A percentile compares a stretch with the other conserved stretches of the same genome.
These are phyloP conservation scores for Prunus salicina DNA, from an alignment of 306 rosid genomes.

Conservation along the genomic window DNA sequence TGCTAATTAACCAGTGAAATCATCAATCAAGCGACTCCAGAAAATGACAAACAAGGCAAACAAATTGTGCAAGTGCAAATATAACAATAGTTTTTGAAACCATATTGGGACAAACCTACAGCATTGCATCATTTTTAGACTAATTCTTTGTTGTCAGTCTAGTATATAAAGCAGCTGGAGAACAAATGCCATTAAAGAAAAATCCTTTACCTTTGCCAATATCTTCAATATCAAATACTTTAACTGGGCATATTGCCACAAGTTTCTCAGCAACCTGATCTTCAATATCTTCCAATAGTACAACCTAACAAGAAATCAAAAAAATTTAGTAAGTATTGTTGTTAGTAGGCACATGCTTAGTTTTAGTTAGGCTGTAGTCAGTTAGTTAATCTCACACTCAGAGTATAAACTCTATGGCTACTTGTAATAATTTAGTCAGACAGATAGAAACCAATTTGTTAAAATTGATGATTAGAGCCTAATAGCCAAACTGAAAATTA, in stretches of 20 bases:
- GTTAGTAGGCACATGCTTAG: too few relatives aligned
- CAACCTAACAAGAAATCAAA: conserved; percentile 43
- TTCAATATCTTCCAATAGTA: conserved; percentile 53
- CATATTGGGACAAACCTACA: conserved; percentile 15
- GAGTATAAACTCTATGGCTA: too few relatives aligned
- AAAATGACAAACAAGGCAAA: neutral
- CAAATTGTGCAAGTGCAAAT: neutral
- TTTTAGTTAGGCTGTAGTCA: too few relatives aligned
- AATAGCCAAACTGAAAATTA: too few relatives aligned
- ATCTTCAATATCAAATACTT: conserved; percentile 90
- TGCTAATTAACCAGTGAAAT: too few relatives aligned
- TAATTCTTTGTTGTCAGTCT: conserved; percentile 4
- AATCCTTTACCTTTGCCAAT: conserved; percentile 64
- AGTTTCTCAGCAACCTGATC: conserved; percentile 69
- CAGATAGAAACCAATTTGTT: too few relatives aligned
- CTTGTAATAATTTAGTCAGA: too few relatives aligned
- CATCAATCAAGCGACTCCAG: neutral
- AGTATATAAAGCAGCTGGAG: conserved; percentile 4
- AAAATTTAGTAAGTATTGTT: too few relatives aligned
- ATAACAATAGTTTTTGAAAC: neutral
- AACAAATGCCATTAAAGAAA: conserved; percentile 7
- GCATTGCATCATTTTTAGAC: neutral
- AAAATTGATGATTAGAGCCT: too few relatives aligned
- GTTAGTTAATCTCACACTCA: too few relatives aligned
- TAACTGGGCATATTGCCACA: conserved; percentile 58